phyloP scores from a whole-genome alignment of 768 basidiomycete genomes.

The Porpolomopsis calyptriformis region DNA sequence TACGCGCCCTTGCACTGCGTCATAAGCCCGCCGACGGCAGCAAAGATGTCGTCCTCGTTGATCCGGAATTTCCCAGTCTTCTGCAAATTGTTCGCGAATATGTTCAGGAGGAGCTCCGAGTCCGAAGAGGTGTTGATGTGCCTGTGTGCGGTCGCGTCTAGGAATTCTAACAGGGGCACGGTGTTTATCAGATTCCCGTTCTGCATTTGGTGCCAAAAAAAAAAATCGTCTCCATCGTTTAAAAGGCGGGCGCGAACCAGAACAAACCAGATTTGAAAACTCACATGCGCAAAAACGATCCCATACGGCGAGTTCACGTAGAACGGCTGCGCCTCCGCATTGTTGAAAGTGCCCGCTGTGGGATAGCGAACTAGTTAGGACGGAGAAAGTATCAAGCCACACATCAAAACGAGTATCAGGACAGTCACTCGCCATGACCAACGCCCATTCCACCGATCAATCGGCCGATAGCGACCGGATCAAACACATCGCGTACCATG shows the following conservation, averaged over 20 bases:
- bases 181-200: slow-evolving; percentile 99
- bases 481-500: slow-evolving; percentile 97
- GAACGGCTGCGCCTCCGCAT: slow-evolving; percentile 97
- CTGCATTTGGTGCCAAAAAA: slow-evolving; percentile 31
- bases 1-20: slow-evolving; percentile 84
- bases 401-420: not conserved
- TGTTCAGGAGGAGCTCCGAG: slow-evolving; percentile 93
- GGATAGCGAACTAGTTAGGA: slow-evolving; percentile 77
- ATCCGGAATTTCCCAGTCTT: slow-evolving; percentile 98
- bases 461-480: slow-evolving; percentile 61
- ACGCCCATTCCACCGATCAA: slow-evolving; percentile 94
- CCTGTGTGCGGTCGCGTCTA: slow-evolving; percentile 93
- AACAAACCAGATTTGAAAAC: slow-evolving; percentile 21
- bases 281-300: slow-evolving; percentile 92
- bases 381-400: not conserved
- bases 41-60: slow-evolving; percentile 99
- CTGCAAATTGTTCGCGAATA: slow-evolving; percentile 95
- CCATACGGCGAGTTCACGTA: slow-evolving; percentile 99
- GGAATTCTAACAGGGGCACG: slow-evolving; percentile 69
- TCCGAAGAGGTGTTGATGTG: slow-evolving; percentile 99
- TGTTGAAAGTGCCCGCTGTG: slow-evolving; percentile 93
- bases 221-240: not conserved
- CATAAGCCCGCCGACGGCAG: slow-evolving; percentile 85
- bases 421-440: slow-evolving; percentile 67
- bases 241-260: not conserved